Base-by-base conservation (phyloP, 176 grass and related monocot genomes). In the Neostapfia colusana region DNA sequence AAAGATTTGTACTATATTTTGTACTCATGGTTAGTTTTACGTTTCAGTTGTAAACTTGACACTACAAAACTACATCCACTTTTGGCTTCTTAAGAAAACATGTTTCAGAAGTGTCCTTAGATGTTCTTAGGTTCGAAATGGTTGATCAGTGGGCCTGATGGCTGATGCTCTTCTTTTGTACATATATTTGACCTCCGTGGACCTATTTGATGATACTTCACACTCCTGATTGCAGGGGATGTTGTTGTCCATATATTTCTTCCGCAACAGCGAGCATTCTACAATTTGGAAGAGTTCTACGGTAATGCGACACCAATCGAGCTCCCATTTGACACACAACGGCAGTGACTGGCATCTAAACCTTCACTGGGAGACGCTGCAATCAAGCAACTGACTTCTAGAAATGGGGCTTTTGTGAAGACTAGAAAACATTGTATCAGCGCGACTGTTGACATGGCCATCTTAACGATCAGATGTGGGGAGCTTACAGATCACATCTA, bases 221-320 rank as follows among this genome's bases (percentile, higher is more conserved):
- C 18, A 64, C 18, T 64, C 63, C n/a, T 67, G 1, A 2, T n/a
- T 84, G 11, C 84, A 98, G 95, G 95, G 28, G 95, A 98, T 82
- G 91, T 98, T n/a, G 91, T 98, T 43, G 95, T 98, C 20, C 95
- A 94, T 86, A 98, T 94, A 90, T 98, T 98, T 81, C 84, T 90
- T 54, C 95, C 91, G 0, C 89, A 91, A 10, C 95, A 94, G 34
- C 81, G 95, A 78, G 83, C 87, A 54, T 98, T 84, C 73, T 98
- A 98, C 65, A 98, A 98, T 67, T 76, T 98, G 82, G 95, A 98
- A 85, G 91, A 98, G 56, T 98, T 98, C 66, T 98, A 98, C 17
- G 95, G 95, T 64, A 92, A 98, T 4, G 87, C 91, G 4, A 92
- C 89, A 25, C 25, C 80, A 24, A 84, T 98, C 24, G 89, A 98